Evolutionary conservation across 169 alveolate genomes (phyloP).

Genomic region (Toxoplasma gondii): DNA sequence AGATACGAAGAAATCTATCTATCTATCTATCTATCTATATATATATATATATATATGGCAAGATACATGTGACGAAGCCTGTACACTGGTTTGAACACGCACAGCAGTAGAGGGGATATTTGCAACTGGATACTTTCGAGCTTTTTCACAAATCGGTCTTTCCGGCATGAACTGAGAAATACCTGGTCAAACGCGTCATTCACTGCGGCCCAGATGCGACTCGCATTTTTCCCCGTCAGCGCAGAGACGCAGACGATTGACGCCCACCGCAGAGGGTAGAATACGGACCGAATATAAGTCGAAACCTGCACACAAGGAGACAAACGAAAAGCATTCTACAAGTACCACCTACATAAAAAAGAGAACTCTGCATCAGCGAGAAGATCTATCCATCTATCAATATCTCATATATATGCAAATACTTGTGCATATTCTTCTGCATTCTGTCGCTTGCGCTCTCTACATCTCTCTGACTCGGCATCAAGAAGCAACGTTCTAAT

Average conservation of each 20-base stretch:
- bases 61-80: background rate
- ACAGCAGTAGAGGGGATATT: no score
- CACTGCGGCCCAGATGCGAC: constrained; percentile 21
- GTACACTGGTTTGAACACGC: no score
- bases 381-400: background rate
- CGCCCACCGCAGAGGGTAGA: constrained; percentile 36
- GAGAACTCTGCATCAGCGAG: no score
- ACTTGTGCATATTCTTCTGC: background rate
- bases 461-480: no score
- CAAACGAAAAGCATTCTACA: no score
- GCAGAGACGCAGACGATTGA: constrained; percentile 44
- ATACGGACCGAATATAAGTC: constrained; percentile 12
- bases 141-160: no score
- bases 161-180: no score
- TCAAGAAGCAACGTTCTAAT: no score
- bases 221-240: background rate
- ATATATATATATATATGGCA: background rate
- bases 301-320: background rate
- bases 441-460: no score
- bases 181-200: constrained; percentile 45
- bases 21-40: background rate
- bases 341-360: no score
- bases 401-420: background rate
- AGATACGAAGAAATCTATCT: no score
- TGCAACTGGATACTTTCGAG: no score